Conservation (phyloP, 2,329 filamentous ascomycete genomes). For the Fusarium papillatum region DNA sequence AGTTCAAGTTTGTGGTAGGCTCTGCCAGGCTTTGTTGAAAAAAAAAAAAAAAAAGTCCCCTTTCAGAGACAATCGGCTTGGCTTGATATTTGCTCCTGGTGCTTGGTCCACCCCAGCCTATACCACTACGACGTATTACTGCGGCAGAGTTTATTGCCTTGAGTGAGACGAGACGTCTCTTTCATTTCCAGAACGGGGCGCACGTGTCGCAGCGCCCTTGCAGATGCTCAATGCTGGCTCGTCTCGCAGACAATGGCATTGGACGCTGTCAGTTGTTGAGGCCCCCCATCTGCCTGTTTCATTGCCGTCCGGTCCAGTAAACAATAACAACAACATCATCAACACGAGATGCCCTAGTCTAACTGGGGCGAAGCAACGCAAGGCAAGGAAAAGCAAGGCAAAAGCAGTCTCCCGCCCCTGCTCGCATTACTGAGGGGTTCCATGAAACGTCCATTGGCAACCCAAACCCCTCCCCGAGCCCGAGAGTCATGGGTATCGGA, state of each 20-base stretch:
- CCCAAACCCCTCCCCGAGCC: background rate
- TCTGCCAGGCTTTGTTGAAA: background rate
- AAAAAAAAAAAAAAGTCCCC: too few relatives aligned
- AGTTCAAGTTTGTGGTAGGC: background rate
- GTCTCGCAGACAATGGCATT: constrained; percentile 15
- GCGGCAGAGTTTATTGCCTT: constrained; percentile 13
- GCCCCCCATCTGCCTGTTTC: constrained; percentile 24
- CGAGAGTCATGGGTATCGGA: constrained; percentile 39
- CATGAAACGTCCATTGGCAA: constrained; percentile 33
- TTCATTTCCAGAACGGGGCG: constrained; percentile 40
- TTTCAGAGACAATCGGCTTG: background rate
- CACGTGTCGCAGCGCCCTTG: constrained; percentile 31
- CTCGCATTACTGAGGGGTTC: constrained; percentile 32
- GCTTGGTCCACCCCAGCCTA: constrained; percentile 6
- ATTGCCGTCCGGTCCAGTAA: constrained; percentile 12
- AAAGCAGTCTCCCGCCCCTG: constrained; percentile 34
- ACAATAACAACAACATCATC: constrained; percentile 28
- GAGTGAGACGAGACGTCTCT: constrained; percentile 16
- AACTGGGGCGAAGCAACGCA: background rate
- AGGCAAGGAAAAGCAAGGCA: constrained; percentile 3
- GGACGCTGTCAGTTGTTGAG: constrained; percentile 26
- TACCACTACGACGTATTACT: constrained; percentile 16
- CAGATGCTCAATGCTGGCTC: constrained; percentile 22
- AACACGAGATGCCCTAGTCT: background rate
- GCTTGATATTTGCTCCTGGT: constrained; percentile 16